These are phyloP conservation scores for Cordyceps fumosorosea DNA, from an alignment of 2,329 filamentous ascomycete genomes.

Conservation along the genomic window DNA sequence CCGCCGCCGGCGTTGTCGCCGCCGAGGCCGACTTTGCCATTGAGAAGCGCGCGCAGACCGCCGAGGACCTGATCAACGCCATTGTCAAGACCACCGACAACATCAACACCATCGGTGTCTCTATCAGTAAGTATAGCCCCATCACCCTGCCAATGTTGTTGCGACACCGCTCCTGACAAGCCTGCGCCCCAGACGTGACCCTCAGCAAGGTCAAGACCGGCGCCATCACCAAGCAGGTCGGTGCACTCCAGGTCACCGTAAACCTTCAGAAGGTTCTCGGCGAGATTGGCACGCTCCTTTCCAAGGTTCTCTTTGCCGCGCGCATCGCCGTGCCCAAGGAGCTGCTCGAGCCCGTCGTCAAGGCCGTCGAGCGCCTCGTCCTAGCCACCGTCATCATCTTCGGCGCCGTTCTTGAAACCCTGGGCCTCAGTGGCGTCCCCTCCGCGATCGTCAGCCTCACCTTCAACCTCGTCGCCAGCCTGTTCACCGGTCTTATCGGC, in stretches of 20 bases:
- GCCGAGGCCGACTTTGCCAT: not conserved
- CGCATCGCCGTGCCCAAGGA: not conserved
- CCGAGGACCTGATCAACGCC: not conserved
- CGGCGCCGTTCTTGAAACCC: not conserved
- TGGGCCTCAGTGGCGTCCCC: not conserved
- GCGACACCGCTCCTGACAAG: too few species aligned
- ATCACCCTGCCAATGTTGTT: too few species aligned
- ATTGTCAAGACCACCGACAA: not conserved
- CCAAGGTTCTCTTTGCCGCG: not conserved
- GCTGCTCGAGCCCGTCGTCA: not conserved
- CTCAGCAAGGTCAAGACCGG: not conserved
- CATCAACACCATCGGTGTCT: not conserved
- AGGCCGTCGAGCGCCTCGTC: not conserved
- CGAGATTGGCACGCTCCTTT: not conserved
- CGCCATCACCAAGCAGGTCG: not conserved
- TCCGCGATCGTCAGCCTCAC: not conserved
- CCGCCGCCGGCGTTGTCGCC: not conserved
- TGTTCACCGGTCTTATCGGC: not conserved
- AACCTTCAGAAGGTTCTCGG: not conserved
- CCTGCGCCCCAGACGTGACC: not conserved
- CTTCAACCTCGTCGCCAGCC: not conserved
- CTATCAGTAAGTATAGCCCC: not conserved
- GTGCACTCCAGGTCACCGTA: too few species aligned
- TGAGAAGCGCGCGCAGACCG: not conserved
- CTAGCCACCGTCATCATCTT: not conserved